Base-by-base conservation (phyloP, 179 eudicot genomes). In the Nepenthes alata region DNA sequence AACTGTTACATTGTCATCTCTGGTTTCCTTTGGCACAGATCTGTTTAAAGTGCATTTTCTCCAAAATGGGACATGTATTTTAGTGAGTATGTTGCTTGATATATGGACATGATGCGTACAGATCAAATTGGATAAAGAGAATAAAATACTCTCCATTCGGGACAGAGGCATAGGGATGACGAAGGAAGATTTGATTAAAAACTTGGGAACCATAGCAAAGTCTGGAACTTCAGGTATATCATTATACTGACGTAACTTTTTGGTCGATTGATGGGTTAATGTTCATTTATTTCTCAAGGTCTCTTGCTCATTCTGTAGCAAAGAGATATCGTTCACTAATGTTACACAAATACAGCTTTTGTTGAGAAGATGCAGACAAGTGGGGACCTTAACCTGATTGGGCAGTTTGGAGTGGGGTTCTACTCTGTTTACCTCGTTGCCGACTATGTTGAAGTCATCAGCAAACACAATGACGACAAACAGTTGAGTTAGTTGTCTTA, bases 351-450 rank as follows among this genome's bases (percentile, higher is more conserved):
- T n/a, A 35, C 80, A 91, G 98, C 98, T 67, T 91, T 91, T 64
- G 95, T 91, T 76, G 98, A 91, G 85, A 91, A 91, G 76, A 86
- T 91, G 96, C 98, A 89, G 77, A 78, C 96, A 45, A 85, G 96
- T 65, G 98, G 98, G 49, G 98, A 91, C 71, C 84, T 91, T 39
- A 91, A 89, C 81, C 80, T 91, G 41, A 91, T 91, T 65, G 98
- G 98, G 39, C 98, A 91, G 62, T 91, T 91, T 61, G 96, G 96
- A 71, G 96, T 88, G 67, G 95, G 95, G 53, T 87, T 87, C 63
- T 87, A 87, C 68, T 89, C 98, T 1, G 98, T 91, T 37, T 91
- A 91, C 71, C 98, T 91, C 64, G 96, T 91, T 63, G 96, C 98
- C 16, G 98, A 91, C 74, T 91, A 91, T 64, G 98, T 91, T 11